Evolutionary conservation across 2,329 filamentous ascomycete genomes (phyloP).

Genomic region (Fusarium transvaalense): DNA sequence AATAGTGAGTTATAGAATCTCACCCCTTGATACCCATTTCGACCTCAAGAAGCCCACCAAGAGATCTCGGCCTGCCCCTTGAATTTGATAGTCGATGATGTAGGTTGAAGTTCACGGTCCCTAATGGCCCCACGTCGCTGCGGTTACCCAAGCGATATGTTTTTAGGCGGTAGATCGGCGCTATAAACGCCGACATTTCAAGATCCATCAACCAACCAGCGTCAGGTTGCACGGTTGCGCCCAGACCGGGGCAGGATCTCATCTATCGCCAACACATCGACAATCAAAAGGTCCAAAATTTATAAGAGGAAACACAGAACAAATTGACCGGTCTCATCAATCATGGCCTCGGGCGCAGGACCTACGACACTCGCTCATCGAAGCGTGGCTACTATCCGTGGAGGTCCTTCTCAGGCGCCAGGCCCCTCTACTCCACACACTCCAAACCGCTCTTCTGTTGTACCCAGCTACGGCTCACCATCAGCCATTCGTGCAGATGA

Average conservation of each 20-base stretch:
- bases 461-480: conserved; percentile 69
- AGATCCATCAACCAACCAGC: conserved; percentile 42
- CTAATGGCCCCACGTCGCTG: conserved; percentile 49
- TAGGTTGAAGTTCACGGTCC: conserved; percentile 37
- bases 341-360: conserved; percentile 61
- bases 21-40: conserved; percentile 77
- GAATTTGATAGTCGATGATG: conserved; percentile 33
- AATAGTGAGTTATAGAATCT: neutral
- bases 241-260: conserved; percentile 32
- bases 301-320: conserved; percentile 1
- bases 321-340: neutral
- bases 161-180: conserved; percentile 51
- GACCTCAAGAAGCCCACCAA: conserved; percentile 22
- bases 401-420: conserved; percentile 53
- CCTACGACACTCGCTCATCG: conserved; percentile 66
- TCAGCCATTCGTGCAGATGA: conserved; percentile 80
- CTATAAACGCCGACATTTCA: conserved; percentile 42
- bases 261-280: conserved; percentile 30
- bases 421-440: conserved; percentile 69
- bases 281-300: conserved; percentile 2
- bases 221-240: conserved; percentile 30
- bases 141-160: conserved; percentile 47
- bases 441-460: conserved; percentile 64
- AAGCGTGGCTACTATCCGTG: conserved; percentile 69
- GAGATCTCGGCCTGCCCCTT: conserved; percentile 11